Evolutionary conservation across 2,329 filamentous ascomycete genomes (phyloP), one percentile per base, ranked within the genome.

Genomic region (Zymoseptoria pseudotritici): DNA sequence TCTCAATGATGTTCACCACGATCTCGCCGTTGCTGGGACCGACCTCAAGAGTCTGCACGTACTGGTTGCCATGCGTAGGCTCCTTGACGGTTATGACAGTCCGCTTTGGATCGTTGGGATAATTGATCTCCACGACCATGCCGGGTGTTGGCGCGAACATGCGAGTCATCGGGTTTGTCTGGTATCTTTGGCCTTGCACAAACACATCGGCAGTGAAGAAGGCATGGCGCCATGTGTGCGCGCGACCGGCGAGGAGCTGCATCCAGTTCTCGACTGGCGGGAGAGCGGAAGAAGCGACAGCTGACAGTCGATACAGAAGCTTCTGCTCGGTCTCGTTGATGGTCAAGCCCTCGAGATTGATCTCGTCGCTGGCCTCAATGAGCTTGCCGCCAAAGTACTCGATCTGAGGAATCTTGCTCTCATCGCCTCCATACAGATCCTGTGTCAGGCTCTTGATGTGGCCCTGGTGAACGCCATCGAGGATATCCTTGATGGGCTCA

Each of bases 381-480:
- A 92, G 82, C 77, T 92, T 91, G 69, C 93, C 93, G 66, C 94
- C 94, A 67, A 99, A 97, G 77, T 97, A 99, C 75, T 99, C 94
- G 19, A 95, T 86, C 55, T 87, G 83, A 0, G 94, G 94, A 21
- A 99, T 89, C 56, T 85, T 82, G 24, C 83, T 82, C 64, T 86
- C 84, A 62, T 95, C 85, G 58, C 85, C 86, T 50, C 78, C 80
- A 72, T 99, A 99, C 49, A 93, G 78, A 71, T 99, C 94, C 66
- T 82, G 80, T 42, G 90, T 86, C 62, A 99, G 78, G 63, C 82
- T 83, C 67, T 87, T 80, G 71, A 99, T 97, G 74, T 99, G 95
- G 50, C 86, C 85, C 58, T 93, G 78, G 77, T 97, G 93, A 60
- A 99, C 89, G 64, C 88, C 86, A 67, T 97, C 92, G 9, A 99